Evolutionary conservation across 768 basidiomycete genomes (phyloP).

Genomic region (Mycena olivaceomarginata): DNA sequence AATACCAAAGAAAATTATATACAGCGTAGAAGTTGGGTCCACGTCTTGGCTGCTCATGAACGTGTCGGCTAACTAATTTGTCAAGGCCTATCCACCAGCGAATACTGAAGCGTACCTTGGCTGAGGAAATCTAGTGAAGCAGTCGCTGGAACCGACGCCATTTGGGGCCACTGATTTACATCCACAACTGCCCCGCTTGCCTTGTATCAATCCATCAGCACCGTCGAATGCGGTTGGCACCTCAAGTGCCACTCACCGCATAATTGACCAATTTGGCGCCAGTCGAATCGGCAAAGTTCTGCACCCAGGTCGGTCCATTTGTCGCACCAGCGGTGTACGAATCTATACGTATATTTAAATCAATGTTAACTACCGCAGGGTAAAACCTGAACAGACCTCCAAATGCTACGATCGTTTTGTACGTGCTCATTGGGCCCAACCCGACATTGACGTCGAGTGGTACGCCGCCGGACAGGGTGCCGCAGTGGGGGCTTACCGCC

Average conservation of each 20-base stretch:
- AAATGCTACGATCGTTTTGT: slow-evolving; percentile 71
- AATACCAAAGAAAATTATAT: slow-evolving; percentile 66
- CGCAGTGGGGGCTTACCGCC: slow-evolving; percentile 69
- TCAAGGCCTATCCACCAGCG: neutral
- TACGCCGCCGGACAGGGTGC: slow-evolving; percentile 57
- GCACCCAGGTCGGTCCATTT: slow-evolving; percentile 65
- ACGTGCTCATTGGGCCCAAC: slow-evolving; percentile 54
- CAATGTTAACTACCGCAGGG: too few species aligned
- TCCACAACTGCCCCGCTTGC: slow-evolving; percentile 57
- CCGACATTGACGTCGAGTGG: slow-evolving; percentile 68
- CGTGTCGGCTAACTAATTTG: slow-evolving; percentile 48
- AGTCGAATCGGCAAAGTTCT: slow-evolving; percentile 58
- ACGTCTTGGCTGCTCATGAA: slow-evolving; percentile 59
- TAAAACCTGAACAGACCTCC: slow-evolving; percentile 57
- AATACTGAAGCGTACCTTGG: slow-evolving; percentile 52
- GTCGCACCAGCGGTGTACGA: slow-evolving; percentile 65
- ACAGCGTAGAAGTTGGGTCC: slow-evolving; percentile 63
- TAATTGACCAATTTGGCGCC: slow-evolving; percentile 63
- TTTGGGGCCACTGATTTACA: slow-evolving; percentile 44
- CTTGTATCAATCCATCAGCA: slow-evolving; percentile 40
- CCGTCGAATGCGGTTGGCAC: neutral
- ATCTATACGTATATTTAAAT: slow-evolving; percentile 41
- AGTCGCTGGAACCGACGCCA: neutral
- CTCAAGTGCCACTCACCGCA: slow-evolving; percentile 52
- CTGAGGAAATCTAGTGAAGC: slow-evolving; percentile 58